Evolutionary conservation across 768 basidiomycete species (phyloP).

Genomic region (Russula compacta): DNA sequence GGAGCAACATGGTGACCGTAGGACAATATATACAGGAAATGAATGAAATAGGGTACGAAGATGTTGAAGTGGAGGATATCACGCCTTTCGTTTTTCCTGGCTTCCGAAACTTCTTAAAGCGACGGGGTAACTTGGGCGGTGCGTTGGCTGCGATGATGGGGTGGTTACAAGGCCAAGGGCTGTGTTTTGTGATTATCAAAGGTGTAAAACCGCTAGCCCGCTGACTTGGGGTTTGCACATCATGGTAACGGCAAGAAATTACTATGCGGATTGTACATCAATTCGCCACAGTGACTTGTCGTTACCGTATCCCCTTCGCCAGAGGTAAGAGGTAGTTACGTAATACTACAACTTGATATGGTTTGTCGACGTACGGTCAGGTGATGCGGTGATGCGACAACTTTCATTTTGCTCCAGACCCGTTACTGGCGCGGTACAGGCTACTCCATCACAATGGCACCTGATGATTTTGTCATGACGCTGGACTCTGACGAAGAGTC

Average conservation of each 20-base stretch:
- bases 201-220: conserved; percentile 10
- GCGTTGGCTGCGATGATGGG: conserved; percentile 34
- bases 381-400: conserved; percentile 5
- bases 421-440: neutral
- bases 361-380: neutral
- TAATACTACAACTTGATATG: neutral
- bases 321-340: too few species aligned
- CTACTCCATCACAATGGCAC: conserved; percentile 28
- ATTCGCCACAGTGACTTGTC: too few species aligned
- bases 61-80: conserved; percentile 49
- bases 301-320: too few species aligned
- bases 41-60: conserved; percentile 41
- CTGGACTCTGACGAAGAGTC: conserved; percentile 66
- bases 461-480: conserved; percentile 71
- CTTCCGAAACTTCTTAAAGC: conserved; percentile 42
- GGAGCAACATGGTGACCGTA: conserved; percentile 39
- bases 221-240: neutral
- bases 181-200: conserved; percentile 42
- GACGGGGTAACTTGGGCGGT: conserved; percentile 36
- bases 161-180: conserved; percentile 31
- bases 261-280: too few species aligned
- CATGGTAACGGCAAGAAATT: too few species aligned
- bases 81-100: conserved; percentile 49
- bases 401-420: neutral
- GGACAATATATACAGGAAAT: conserved; percentile 38